Evolutionary conservation across 768 basidiomycete species (phyloP).

Genomic region (Termitomyces sp.): DNA sequence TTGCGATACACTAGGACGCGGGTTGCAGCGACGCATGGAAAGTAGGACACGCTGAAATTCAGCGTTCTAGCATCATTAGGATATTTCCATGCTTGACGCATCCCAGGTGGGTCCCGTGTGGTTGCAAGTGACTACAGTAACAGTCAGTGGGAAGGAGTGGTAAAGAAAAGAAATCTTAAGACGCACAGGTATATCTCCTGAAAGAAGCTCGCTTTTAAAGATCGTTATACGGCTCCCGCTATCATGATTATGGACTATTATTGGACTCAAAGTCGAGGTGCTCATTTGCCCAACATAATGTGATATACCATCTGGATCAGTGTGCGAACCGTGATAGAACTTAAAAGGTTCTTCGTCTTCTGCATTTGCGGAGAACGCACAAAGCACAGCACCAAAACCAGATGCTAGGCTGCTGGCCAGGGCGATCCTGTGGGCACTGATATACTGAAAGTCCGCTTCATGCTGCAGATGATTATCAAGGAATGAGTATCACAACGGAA

Average conservation of each 20-base stretch:
- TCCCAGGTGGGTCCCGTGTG: not conserved
- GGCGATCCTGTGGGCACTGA: not conserved
- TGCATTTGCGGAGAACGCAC: not conserved
- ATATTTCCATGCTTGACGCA: not conserved
- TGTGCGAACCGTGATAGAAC: constrained; percentile 1
- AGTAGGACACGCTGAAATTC: not conserved
- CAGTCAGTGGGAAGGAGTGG: constrained; percentile 1
- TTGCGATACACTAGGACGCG: not conserved
- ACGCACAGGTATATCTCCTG: constrained; percentile 3
- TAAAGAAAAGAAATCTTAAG: not conserved
- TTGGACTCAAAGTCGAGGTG: constrained; percentile 47
- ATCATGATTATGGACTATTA: constrained; percentile 2
- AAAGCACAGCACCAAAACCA: not conserved
- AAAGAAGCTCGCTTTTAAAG: constrained; percentile 2
- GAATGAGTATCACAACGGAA: not conserved
- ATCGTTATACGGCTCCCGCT: not conserved
- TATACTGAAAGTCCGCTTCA: not conserved
- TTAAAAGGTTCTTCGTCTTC: not conserved
- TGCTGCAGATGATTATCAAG: not conserved
- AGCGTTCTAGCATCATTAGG: constrained; percentile 4
- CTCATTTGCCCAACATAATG: not conserved
- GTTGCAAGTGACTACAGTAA: constrained; percentile 4
- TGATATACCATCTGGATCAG: not conserved
- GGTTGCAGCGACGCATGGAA: not conserved
- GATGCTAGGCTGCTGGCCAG: not conserved